Base-by-base conservation (phyloP, 192 early-diverging fungal species). In the Powellomyces hirtus region DNA sequence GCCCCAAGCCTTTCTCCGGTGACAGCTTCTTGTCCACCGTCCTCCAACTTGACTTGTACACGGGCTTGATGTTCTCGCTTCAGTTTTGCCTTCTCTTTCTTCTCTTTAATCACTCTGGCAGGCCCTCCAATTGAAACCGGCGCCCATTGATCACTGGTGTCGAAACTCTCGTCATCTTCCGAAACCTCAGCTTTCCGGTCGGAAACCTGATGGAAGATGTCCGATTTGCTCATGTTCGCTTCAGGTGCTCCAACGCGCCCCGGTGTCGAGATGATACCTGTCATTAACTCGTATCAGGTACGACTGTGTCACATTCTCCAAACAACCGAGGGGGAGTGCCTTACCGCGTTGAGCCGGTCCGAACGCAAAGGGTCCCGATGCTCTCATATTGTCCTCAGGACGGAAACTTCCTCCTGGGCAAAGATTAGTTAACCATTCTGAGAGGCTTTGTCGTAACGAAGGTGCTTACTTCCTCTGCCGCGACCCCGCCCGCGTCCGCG, bases 401-500 rank as follows among this genome's bases (percentile, higher is more conserved):
- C 57, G 37, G 14, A 29, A 16, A 57, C 45, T 34, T 11, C 49
- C 64, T 59, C 29, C 35, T 24, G 57, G 57, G 24, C 13, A 7
- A 24, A 59, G 24, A 59, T 13, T 22, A 30, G 13, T 14, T 20
- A 8, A 16, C 8, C 2, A 8, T 58, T 11, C 8, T 52, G 33
- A 14, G 22, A 13, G 42, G n/a, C n/a, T n/a, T n/a, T 31, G 42
- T 7, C 1, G 30, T 27, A 18, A 1, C 16, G 0, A 11, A 30
- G 31, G 16, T 11, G 42, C 18, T 49, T 46, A 26, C 62, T 27
- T 18, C 30, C 38, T 16, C 37, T 6, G 24, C 10, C 55, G 8
- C 26, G 33, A 36, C 79, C 75, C 61, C 82, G 76, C 2, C 82
- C 83, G 11, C 82, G 66, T 44, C 79, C 81, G 33, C 84, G 49